Conservation (phyloP, 768 basidiomycete genomes). For the Mycena rebaudengoi region DNA sequence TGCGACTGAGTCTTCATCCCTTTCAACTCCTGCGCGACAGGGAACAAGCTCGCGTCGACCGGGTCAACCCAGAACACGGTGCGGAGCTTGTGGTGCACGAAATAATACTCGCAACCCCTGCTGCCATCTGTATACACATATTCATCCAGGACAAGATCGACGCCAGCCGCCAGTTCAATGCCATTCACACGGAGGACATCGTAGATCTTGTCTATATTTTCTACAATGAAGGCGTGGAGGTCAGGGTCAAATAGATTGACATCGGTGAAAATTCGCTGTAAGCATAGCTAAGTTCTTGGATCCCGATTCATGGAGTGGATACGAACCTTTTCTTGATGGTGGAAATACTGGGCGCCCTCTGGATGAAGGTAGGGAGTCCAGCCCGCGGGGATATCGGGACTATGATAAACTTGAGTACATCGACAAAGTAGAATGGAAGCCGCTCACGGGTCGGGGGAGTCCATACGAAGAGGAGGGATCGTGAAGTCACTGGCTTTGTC, state of each 20-base stretch:
- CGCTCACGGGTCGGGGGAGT: neutral
- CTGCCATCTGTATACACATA: constrained; percentile 27
- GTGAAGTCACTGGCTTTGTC: neutral
- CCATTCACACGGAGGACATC: constrained; percentile 34
- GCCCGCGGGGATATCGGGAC: constrained; percentile 29
- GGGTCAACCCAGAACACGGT: constrained; percentile 63
- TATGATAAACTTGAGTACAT: neutral
- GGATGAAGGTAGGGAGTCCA: constrained; percentile 64
- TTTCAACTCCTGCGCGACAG: constrained; percentile 38
- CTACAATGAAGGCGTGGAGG: constrained; percentile 42
- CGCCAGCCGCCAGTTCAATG: constrained; percentile 40
- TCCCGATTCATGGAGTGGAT: neutral
- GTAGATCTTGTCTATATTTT: constrained; percentile 41
- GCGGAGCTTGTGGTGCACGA: constrained; percentile 49
- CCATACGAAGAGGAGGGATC: neutral
- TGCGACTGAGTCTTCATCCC: constrained; percentile 49
- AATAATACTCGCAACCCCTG: constrained; percentile 33
- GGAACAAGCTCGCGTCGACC: constrained; percentile 44
- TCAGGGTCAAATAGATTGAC: constrained; percentile 55
- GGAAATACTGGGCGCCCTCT: constrained; percentile 69
- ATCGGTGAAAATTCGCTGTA: constrained; percentile 63
- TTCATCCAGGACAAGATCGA: constrained; percentile 59
- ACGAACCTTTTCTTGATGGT: constrained; percentile 53
- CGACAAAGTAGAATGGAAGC: neutral
- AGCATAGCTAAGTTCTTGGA: constrained; percentile 12